Evolutionary conservation across 2,329 filamentous ascomycete genomes (phyloP), one percentile per base, ranked within the genome.

Genomic region (Monosporascus sp.): DNA sequence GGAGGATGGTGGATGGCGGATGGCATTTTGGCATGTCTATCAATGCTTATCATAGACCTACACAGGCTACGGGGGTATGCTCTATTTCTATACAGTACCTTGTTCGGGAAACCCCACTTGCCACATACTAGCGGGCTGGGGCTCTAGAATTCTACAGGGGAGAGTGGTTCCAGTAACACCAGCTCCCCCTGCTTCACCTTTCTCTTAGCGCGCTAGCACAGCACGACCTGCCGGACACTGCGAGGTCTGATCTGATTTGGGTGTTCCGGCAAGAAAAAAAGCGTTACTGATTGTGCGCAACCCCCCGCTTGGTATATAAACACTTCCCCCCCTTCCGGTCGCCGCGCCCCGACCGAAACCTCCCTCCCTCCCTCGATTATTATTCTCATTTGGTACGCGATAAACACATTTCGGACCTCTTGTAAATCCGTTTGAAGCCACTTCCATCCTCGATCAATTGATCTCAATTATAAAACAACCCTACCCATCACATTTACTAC

Each of bases 241-340:
- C 56, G 24, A 27, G 17, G 14, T 26, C 43, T 46, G 43, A 60
- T 60, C 55, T 62, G 59, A 60, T 63, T 63, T 59, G 48, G 56
- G 55, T 62, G 61, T 61, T 56, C 53, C 55, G 55, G 57, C 55
- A 56, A 56, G 54, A 60, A 59, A 53, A 52, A 56, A 51, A 52
- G 61, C 64, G 61, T 69, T 78, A 81, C 77, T 81, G 78, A 81
- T 82, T 81, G 78, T 74, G 76, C 72, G 70, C 72, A 73, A 69
- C 74, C 71, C 73, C 78, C 77, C 73, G 73, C 76, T 66, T 67
- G 68, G 65, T 76, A 83, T 84, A 84, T 83, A 83, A 84, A 81
- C 76, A 79, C 71, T 69, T 71, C 74, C 75, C 69, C 69, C 74
- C 76, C 73, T 78, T 77, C 78, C 76, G 76, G 76, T 78, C 73